Conservation (phyloP, 768 basidiomycete species). For the Boletus insuetus region DNA sequence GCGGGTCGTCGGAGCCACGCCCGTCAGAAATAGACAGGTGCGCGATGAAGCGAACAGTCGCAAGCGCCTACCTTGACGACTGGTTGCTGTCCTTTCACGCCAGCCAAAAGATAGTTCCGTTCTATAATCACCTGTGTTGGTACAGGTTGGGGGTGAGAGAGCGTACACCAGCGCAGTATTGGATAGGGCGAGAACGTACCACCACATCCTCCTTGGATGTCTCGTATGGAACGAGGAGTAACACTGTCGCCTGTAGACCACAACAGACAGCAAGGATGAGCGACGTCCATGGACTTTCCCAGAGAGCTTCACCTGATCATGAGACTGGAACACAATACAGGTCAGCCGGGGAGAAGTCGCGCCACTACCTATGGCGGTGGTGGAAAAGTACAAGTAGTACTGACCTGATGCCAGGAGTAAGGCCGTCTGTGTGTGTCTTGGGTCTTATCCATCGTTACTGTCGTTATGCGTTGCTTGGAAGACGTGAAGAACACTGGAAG, state of each 20-base stretch:
- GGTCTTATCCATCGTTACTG: slow-evolving; percentile 23
- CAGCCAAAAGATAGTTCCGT: slow-evolving; percentile 66
- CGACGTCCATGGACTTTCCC: slow-evolving; percentile 7
- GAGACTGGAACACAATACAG: slow-evolving; percentile 50
- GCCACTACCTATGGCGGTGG: slow-evolving; percentile 14
- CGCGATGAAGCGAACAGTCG: background rate
- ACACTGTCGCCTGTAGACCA: slow-evolving; percentile 62
- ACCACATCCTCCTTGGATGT: slow-evolving; percentile 69
- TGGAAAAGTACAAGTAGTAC: slow-evolving; percentile 19
- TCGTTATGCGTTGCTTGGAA: slow-evolving; percentile 13
- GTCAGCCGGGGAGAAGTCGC: slow-evolving; percentile 15
- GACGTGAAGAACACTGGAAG: slow-evolving; percentile 10
- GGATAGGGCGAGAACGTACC: slow-evolving; percentile 39
- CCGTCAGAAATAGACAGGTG: background rate
- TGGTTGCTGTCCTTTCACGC: slow-evolving; percentile 65
- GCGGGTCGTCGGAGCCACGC: background rate
- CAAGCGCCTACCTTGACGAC: slow-evolving; percentile 62
- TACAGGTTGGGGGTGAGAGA: background rate
- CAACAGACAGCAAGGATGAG: slow-evolving; percentile 18
- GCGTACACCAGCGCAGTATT: background rate
- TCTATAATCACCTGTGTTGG: slow-evolving; percentile 65
- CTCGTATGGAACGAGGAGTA: slow-evolving; percentile 70
- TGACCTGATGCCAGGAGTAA: slow-evolving; percentile 88
- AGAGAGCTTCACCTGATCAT: slow-evolving; percentile 64
- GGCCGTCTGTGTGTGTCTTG: slow-evolving; percentile 36